Evolutionary conservation across 306 rosid genomes (phyloP), one percentile per base, ranked within the genome.

Genomic region (Begonia fuchsioides): DNA sequence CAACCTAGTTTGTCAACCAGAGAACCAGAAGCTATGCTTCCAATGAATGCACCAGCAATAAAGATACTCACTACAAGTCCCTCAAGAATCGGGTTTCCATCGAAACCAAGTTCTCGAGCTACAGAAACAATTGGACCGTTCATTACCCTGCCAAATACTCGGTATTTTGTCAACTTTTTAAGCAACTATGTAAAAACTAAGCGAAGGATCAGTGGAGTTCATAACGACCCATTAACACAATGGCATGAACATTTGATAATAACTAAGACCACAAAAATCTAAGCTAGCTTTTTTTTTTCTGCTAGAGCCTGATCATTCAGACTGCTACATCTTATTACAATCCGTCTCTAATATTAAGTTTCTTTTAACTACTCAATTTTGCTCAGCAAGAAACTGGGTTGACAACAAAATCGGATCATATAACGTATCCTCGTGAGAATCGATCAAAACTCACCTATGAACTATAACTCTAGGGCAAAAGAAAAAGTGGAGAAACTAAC

Each of bases 31-130:
- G 82, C 58, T 56, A 82, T 13, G 72, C 96, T 87, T 62, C 96
- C 96, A 56, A 82, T 51, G 71, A 87, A 87, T 48, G 94, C 94
- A 35, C 94, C 96, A 50, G 66, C 92, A 55, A 82, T 82, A 70
- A 82, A 82, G 35, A 87, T 87, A 62, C 96, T 87, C 55, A 80
- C 94, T 43, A 82, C 94, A 47, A 87, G 84, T 32, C 96, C 94
- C 75, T 87, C 92, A 45, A 80, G 57, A 38, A 79, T 72, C 17
- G 94, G 55, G 54, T 87, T 79, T 51, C 96, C 94, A 47, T 73
- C 80, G 67, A 82, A 87, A 58, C 92, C 92, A 26, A 87, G 96
- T 45, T 87, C 96, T 10, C 72, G 79, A 16, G 92, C 92, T 57
- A 87, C 62, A 57, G 92, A 75, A 51, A 82, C 76, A 60, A 82